Evolutionary conservation across 345 rosid genomes (phyloP), one percentile per base, ranked within the genome.

Genomic region (Hypericum androsaemum): DNA sequence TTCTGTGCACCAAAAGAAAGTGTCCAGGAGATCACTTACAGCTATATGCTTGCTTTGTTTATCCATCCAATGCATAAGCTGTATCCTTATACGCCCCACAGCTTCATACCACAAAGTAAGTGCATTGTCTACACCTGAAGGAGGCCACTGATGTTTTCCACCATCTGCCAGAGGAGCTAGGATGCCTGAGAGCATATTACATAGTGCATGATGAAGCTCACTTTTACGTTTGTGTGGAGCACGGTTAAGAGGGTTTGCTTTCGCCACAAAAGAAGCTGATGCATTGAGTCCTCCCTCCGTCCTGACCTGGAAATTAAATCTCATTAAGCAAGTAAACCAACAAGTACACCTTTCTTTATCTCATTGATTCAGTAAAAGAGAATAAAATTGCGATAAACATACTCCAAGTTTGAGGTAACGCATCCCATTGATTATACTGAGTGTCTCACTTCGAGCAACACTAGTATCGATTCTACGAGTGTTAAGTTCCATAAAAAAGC

Each of bases 331-430:
- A 22, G 2, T 22, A 22, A n/a, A 22, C 32, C 1, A 22, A 22
- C 4, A 22, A 22, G 32, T 22, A 22, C 32, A 22, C 32, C 32
- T 22, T 22, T 22, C 32, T 22, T 22, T 22, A 22, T 22, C 32
- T 22, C 32, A 22, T 22, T 22, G 32, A 12, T 46, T 46, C 49
- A 13, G 22, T 28, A 10, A 13, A 28, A 46, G 7, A 6, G 17
- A 9, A 12, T 35, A 36, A 67, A 58, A 43, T 39, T 42, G 54
- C 22, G 50, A 55, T 14, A 59, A 51, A 70, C 83, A 64, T 80
- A 92, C 96, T 89, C 96, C 95, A 54, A 92, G 95, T 69, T 84
- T 88, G 57, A 92, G 74, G 79, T 92, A 92, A 49, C 97, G 97
- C 98, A 92, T 84, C 58, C 98, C 97, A 77, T 88, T 92, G 51